These are phyloP conservation scores for Saccharomyces pastorianus DNA, from an alignment of 1,139 yeast species.

Conservation along the genomic window DNA sequence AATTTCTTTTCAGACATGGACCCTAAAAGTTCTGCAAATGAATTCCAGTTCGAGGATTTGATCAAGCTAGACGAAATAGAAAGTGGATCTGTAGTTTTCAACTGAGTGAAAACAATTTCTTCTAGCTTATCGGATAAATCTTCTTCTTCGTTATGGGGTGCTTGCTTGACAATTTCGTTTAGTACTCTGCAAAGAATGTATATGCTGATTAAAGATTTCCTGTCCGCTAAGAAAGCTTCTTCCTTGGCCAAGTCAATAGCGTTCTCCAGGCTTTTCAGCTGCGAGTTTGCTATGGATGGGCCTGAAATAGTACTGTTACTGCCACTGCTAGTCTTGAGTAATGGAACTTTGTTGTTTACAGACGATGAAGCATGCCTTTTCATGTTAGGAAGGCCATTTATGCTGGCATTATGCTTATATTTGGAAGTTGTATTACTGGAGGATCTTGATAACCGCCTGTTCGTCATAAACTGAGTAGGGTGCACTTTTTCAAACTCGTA, in stretches of 20 bases:
- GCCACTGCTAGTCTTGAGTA: background rate
- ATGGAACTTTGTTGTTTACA: background rate
- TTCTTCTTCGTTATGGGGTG: conserved; percentile 68
- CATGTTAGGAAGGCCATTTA: background rate
- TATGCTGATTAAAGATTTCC: conserved; percentile 79
- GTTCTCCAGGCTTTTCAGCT: conserved; percentile 29
- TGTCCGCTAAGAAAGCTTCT: conserved; percentile 73
- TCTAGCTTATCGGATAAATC: conserved; percentile 80
- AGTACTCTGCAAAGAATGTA: conserved; percentile 84
- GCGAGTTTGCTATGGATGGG: conserved; percentile 17
- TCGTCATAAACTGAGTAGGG: background rate
- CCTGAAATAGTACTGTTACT: background rate
- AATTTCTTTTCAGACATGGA: conserved; percentile 82
- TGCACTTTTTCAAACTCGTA: conserved; percentile 15
- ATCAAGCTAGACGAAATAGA: conserved; percentile 60
- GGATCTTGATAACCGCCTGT: background rate
- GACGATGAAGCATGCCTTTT: background rate
- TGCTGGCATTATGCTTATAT: background rate
- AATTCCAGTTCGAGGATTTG: conserved; percentile 87
- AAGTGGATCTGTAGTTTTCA: conserved; percentile 78
- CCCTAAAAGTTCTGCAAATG: conserved; percentile 83
- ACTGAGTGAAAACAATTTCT: conserved; percentile 86
- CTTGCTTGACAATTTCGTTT: conserved; percentile 85
- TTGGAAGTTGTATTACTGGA: background rate
- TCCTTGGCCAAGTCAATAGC: conserved; percentile 54